These are phyloP conservation scores for Amauroascus verrucosus DNA, from an alignment of 2,329 filamentous ascomycete genomes.

Conservation along the genomic window DNA sequence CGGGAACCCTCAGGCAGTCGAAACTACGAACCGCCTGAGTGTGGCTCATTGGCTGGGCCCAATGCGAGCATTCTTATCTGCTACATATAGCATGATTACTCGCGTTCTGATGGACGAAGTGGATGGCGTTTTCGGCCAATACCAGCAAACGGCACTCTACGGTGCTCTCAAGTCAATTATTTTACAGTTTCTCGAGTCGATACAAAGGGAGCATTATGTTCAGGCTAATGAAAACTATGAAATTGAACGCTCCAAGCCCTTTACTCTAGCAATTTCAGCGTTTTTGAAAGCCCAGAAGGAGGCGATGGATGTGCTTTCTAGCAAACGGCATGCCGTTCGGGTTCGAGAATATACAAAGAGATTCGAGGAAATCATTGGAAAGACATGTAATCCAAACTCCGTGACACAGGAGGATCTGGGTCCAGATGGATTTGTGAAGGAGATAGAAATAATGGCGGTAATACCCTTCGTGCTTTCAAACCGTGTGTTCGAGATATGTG, in stretches of 20 bases:
- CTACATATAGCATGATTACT: constrained; percentile 24
- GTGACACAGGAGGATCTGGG: constrained; percentile 23
- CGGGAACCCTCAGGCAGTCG: constrained; percentile 51
- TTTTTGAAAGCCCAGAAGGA: constrained; percentile 20
- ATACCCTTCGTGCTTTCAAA: background rate
- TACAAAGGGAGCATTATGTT: constrained; percentile 32
- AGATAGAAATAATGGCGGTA: constrained; percentile 37
- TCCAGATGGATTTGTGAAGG: constrained; percentile 27
- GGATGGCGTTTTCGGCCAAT: constrained; percentile 28
- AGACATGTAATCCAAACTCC: constrained; percentile 16
- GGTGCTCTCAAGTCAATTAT: constrained; percentile 34
- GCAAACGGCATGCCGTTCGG: constrained; percentile 19
- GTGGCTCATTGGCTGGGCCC: constrained; percentile 50
- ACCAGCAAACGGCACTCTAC: constrained; percentile 28
- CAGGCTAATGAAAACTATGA: constrained; percentile 43
- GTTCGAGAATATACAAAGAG: constrained; percentile 7
- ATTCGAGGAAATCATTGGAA: constrained; percentile 17
- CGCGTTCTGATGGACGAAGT: constrained; percentile 39
- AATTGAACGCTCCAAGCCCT: constrained; percentile 47
- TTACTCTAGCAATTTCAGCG: constrained; percentile 39
- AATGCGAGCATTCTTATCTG: constrained; percentile 34
- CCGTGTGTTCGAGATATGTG: background rate
- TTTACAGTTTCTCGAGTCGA: constrained; percentile 37
- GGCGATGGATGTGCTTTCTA: constrained; percentile 13
- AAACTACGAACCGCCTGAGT: constrained; percentile 47